Evolutionary conservation across 2,329 filamentous ascomycete genomes (phyloP).

Genomic region (Claviceps paspali): DNA sequence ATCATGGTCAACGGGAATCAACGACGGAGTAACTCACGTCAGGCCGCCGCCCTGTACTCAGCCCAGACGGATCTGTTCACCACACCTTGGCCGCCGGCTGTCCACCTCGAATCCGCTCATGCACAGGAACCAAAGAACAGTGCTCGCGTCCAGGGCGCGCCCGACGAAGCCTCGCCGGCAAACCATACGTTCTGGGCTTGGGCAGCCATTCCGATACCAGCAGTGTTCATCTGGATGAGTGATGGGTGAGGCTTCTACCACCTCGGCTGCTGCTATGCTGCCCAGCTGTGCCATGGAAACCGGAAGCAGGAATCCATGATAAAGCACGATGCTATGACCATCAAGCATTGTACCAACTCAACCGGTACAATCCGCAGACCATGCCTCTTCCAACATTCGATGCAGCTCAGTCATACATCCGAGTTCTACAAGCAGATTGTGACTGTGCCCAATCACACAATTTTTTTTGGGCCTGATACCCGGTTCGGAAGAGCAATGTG

Average conservation of each 20-base stretch:
- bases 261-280: not conserved
- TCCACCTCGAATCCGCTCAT: not conserved
- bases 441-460: too few relatives aligned
- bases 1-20: not conserved
- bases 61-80: too few relatives aligned
- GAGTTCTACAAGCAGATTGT: too few relatives aligned
- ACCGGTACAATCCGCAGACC: not conserved
- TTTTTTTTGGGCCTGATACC: not conserved
- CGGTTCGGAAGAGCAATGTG: not conserved
- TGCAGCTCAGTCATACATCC: too few relatives aligned
- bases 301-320: not conserved
- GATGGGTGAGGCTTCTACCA: constrained; percentile 1
- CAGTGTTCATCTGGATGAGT: not conserved
- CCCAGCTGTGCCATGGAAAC: constrained; percentile 1
- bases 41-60: not conserved
- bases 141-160: constrained; percentile 1
- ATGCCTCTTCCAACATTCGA: too few relatives aligned
- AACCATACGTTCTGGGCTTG: constrained; percentile 1
- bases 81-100: not conserved
- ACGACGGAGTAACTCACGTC: not conserved
- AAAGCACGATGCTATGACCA: not conserved
- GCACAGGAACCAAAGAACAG: not conserved
- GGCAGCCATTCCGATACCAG: constrained; percentile 1
- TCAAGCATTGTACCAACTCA: not conserved
- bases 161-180: constrained; percentile 1